phyloP scores from a whole-genome alignment of 1,284 basidiomycete genomes.

The Ganoderma boninense region DNA sequence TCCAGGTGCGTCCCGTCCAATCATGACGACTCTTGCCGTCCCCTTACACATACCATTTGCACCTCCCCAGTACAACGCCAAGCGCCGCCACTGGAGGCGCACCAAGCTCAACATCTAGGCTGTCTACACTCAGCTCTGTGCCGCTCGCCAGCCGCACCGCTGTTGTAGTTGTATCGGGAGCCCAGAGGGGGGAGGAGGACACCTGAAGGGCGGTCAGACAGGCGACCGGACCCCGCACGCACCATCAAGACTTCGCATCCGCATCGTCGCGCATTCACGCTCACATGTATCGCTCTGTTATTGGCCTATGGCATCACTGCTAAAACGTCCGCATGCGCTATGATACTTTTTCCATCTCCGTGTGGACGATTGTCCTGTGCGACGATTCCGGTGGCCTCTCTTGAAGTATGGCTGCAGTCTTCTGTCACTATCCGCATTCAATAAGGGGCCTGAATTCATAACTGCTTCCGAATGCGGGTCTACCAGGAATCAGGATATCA shows the following conservation, averaged over 20 bases:
- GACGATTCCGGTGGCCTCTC: neutral
- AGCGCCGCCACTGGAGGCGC: conserved; percentile 94
- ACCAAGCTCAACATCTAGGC: conserved; percentile 93
- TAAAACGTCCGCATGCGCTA: conserved; percentile 39
- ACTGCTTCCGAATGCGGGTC: neutral
- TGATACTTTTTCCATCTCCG: conserved; percentile 24
- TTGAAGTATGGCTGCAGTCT: neutral
- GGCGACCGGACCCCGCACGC: conserved; percentile 26
- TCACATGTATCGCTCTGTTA: conserved; percentile 41
- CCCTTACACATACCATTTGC: conserved; percentile 9
- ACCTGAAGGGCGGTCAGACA: conserved; percentile 25
- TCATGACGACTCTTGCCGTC: too few relatives aligned
- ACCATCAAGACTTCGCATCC: conserved; percentile 28
- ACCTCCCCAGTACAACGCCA: conserved; percentile 82
- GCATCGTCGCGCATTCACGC: conserved; percentile 30
- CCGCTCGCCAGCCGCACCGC: conserved; percentile 14
- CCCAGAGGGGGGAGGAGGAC: conserved; percentile 21
- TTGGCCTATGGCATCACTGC: conserved; percentile 37
- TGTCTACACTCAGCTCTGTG: conserved; percentile 18
- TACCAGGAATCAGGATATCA: neutral
- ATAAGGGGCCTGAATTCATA: neutral
- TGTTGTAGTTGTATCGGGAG: conserved; percentile 33
- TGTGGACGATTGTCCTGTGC: neutral
- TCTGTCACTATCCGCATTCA: neutral
- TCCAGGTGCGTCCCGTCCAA: conserved; percentile 71